Evolutionary conservation across 768 basidiomycete species (phyloP).

Genomic region (Tylopilus balloui): DNA sequence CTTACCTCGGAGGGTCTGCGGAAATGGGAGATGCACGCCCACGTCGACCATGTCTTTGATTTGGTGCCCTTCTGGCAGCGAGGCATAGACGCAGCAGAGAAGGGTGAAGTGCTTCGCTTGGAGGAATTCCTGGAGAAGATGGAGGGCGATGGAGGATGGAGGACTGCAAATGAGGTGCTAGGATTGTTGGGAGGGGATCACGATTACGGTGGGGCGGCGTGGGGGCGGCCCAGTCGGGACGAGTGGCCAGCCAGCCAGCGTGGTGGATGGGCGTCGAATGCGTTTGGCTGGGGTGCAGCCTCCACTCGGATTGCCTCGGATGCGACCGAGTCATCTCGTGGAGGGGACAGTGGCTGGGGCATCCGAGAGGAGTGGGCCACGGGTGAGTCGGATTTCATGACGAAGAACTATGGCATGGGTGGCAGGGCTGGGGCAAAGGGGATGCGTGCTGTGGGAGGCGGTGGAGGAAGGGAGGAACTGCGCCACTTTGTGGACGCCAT

Average conservation of each 20-base stretch:
- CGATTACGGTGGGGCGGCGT: too few relatives aligned
- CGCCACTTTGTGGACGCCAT: slow-evolving; percentile 44
- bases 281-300: slow-evolving; percentile 4
- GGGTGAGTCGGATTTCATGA: neutral
- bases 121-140: slow-evolving; percentile 45
- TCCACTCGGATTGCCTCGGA: slow-evolving; percentile 15
- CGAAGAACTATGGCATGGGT: slow-evolving; percentile 2
- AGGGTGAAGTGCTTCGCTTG: slow-evolving; percentile 39
- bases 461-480: slow-evolving; percentile 11
- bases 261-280: slow-evolving; percentile 8
- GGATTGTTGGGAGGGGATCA: slow-evolving; percentile 29
- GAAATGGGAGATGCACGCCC: slow-evolving; percentile 29
- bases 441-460: slow-evolving; percentile 1
- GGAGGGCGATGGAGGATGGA: slow-evolving; percentile 33
- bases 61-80: slow-evolving; percentile 53
- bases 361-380: slow-evolving; percentile 14
- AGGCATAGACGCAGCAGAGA: slow-evolving; percentile 45
- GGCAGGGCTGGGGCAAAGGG: neutral
- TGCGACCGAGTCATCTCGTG: slow-evolving; percentile 16
- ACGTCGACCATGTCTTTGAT: slow-evolving; percentile 46
- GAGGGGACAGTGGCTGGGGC: slow-evolving; percentile 18
- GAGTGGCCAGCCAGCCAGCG: slow-evolving; percentile 10
- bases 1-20: slow-evolving; percentile 29
- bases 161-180: slow-evolving; percentile 26
- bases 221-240: slow-evolving; percentile 7